Base-by-base conservation (phyloP, 2,329 filamentous ascomycete species). In the Fusarium sp. region DNA sequence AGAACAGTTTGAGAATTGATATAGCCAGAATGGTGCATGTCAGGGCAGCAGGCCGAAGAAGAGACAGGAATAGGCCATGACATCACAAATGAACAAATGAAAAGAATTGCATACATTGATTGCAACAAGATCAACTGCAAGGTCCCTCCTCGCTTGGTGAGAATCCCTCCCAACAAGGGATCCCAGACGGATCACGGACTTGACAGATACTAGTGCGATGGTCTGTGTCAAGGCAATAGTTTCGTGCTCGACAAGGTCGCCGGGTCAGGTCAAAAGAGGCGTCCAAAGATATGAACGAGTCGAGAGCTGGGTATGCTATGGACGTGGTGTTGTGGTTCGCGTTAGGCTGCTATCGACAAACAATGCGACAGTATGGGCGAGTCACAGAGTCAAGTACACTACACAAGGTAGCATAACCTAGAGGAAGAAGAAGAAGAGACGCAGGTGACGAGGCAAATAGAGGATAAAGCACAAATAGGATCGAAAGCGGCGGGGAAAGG, bases 141-240 rank as follows among this genome's bases (percentile, higher is more conserved):
- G n/a, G 49, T 14, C 19, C 49, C 11, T 52, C 23, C n/a, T 52
- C 23, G 58, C 28, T 30, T 52, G 48, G 31, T 23, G 31, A 67
- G 54, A 25, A 25, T 51, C 16, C 52, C 41, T 64, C 59, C 50
- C 26, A 62, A 28, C 49, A 66, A 70, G 62, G 65, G 56, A 69
- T 62, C 61, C 51, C 43, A 41, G 62, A 28, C 54, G 31, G 44
- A 54, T 37, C 26, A 46, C 45, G 10, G 31, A 37, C 30, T 23
- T 23, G 44, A 28, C 31, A 65, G 67, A 55, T 70, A 30, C 53
- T 62, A 41, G 63, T 49, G 62, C 34, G 19, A 53, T 21, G 44
- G 28, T 39, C 19, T 68, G 46, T 60, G 44, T 46, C 45, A 46
- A 70, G 48, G 43, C 12, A 31, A 19, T 25, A 21, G 23, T 21